Percentiles rank a stretch among this genome's conserved stretches.
phyloP scores from a whole-genome alignment of 2,329 filamentous ascomycete genomes.

The Gaeumannomyces tritici region DNA sequence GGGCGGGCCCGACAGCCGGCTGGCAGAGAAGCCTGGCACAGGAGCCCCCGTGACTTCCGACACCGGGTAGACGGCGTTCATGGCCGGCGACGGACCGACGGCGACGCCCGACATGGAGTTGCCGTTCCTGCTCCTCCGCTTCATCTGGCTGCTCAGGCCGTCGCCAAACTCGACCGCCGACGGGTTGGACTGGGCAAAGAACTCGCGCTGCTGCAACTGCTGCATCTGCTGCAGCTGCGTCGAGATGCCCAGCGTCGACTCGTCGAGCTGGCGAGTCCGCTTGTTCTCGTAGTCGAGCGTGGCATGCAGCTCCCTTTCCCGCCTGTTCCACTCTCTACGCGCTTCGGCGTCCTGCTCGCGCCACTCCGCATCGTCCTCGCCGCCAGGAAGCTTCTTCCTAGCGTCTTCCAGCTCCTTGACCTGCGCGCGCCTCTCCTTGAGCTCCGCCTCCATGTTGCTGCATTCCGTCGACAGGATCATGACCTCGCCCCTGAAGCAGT shows the following conservation, averaged over 20 bases:
- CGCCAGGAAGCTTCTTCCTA: conserved; percentile 52
- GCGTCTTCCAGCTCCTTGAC: conserved; percentile 68
- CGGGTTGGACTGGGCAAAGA: conserved; percentile 11
- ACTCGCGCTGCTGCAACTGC: conserved; percentile 6
- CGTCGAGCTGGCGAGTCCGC: conserved; percentile 34
- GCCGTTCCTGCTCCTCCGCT: conserved; percentile 37
- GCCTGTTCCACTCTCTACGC: conserved; percentile 45
- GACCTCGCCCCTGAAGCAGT: conserved; percentile 37
- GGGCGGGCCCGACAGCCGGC: conserved; percentile 28
- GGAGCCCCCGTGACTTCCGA: conserved; percentile 26
- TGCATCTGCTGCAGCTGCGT: conserved; percentile 33
- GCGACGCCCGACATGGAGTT: conserved; percentile 33
- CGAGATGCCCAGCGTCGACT: conserved; percentile 34
- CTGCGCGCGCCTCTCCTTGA: conserved; percentile 60
- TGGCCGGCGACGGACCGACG: conserved; percentile 28
- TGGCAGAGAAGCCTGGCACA: conserved; percentile 33
- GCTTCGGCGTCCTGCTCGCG: conserved; percentile 40
- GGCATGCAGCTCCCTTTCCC: conserved; percentile 42
- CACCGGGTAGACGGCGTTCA: conserved; percentile 27
- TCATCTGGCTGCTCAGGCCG: conserved; percentile 28
- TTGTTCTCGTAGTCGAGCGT: conserved; percentile 37
- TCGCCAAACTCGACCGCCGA: conserved; percentile 35
- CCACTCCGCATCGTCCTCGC: conserved; percentile 50
- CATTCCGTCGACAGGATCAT: conserved; percentile 57
- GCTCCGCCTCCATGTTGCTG: conserved; percentile 57